These are phyloP conservation scores for Aschersonia sp. DNA, from an alignment of 2,329 filamentous ascomycete species.

Conservation along the genomic window DNA sequence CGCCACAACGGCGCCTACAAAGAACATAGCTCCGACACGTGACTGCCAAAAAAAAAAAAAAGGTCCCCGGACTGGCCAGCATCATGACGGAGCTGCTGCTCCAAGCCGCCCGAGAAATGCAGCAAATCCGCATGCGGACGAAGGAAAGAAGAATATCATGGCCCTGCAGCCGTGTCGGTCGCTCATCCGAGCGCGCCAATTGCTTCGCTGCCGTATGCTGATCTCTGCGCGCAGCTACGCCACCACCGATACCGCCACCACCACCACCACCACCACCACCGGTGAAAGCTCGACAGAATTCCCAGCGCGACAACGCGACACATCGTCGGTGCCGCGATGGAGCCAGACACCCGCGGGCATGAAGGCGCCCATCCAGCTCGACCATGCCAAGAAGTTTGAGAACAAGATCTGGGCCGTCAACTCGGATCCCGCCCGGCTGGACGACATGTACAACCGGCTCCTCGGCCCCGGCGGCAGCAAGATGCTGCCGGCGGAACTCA, in stretches of 20 bases:
- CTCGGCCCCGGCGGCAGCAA: constrained; percentile 59
- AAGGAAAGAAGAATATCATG: constrained; percentile 9
- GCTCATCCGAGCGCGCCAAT: constrained; percentile 12
- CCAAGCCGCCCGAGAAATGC: neutral
- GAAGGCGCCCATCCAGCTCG: constrained; percentile 54
- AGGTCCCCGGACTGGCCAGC: no score
- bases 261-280: no score
- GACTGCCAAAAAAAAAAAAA: no score
- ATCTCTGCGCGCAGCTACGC: constrained; percentile 13
- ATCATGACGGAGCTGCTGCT: no score
- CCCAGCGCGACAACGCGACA: neutral
- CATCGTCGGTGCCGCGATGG: constrained; percentile 42
- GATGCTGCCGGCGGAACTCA: constrained; percentile 75
- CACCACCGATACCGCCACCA: constrained; percentile 5
- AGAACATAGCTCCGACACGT: no score
- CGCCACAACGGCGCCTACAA: no score
- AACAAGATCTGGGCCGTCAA: constrained; percentile 55
- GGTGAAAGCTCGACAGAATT: no score
- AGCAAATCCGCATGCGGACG: neutral
- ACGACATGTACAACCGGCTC: constrained; percentile 63
- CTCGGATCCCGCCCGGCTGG: constrained; percentile 55
- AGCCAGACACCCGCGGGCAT: constrained; percentile 53
- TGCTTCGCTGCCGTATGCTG: constrained; percentile 9
- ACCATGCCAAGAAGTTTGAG: constrained; percentile 36
- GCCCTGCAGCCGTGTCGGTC: constrained; percentile 18